A percentile compares a stretch with the other conserved stretches of the same genome.
Evolutionary conservation across 352 stramenopile species (phyloP).

Genomic region (Phytopythium chamaehyphon): DNA sequence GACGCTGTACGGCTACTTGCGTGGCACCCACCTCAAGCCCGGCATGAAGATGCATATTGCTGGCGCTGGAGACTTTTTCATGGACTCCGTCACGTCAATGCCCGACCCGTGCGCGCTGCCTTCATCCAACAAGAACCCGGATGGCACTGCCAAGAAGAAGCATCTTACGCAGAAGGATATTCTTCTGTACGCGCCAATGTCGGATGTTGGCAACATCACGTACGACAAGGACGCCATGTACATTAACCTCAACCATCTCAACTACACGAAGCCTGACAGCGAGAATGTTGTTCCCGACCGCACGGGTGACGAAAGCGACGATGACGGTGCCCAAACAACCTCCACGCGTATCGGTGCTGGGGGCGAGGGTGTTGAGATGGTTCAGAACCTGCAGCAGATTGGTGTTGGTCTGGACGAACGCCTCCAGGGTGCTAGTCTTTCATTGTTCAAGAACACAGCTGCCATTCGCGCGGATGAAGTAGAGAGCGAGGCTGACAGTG

Average conservation of each 20-base stretch:
- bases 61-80: slow-evolving; percentile 97
- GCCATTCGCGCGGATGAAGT: slow-evolving; percentile 80
- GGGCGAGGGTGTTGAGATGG: slow-evolving; percentile 90
- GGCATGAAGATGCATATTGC: slow-evolving; percentile 97
- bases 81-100: slow-evolving; percentile 92
- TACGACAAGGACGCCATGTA: slow-evolving; percentile 99
- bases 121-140: slow-evolving; percentile 38
- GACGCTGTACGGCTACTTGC: slow-evolving; percentile 98
- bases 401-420: slow-evolving; percentile 93
- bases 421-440: slow-evolving; percentile 90
- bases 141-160: slow-evolving; percentile 75
- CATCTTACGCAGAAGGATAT: slow-evolving; percentile 93
- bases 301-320: slow-evolving; percentile 42
- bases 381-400: slow-evolving; percentile 93
- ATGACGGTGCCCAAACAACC: slow-evolving; percentile 31
- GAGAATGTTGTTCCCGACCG: slow-evolving; percentile 52
- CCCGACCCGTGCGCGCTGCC: slow-evolving; percentile 97
- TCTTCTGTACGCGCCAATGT: slow-evolving; percentile 84
- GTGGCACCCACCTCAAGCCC: slow-evolving; percentile 97
- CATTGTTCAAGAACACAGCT: slow-evolving; percentile 94
- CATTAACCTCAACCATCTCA: slow-evolving; percentile 94
- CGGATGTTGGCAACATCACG: slow-evolving; percentile 96
- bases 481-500: slow-evolving; percentile 48
- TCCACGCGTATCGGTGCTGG: slow-evolving; percentile 35
- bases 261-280: slow-evolving; percentile 94